A percentile compares a stretch with the other conserved stretches of the same genome.
phyloP scores from a whole-genome alignment of 179 eudicot species.

The Carnegiea gigantea region DNA sequence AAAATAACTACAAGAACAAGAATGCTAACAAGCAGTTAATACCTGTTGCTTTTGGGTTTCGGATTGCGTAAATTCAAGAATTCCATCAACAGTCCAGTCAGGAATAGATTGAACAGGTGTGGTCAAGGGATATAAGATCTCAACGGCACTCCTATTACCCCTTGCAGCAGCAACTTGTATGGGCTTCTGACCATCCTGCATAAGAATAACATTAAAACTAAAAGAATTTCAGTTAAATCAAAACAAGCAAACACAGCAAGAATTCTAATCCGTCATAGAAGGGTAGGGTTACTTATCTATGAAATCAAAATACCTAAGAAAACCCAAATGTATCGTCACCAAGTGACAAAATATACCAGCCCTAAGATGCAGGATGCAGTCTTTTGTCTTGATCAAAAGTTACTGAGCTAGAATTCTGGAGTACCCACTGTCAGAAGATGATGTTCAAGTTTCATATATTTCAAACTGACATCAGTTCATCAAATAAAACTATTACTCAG shows the following conservation, averaged over 20 bases:
- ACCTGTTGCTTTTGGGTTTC: slow-evolving; percentile 62
- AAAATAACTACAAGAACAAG: background rate
- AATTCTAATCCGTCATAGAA: background rate
- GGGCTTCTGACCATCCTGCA: slow-evolving; percentile 81
- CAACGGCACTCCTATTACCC: slow-evolving; percentile 62
- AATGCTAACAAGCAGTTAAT: background rate
- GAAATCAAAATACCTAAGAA: no score
- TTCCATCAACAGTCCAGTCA: slow-evolving; percentile 80
- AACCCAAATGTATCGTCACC: no score
- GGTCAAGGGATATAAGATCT: slow-evolving; percentile 70
- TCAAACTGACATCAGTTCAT: no score
- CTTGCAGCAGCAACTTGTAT: slow-evolving; percentile 82
- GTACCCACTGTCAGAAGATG: no score
- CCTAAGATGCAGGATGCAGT: no score
- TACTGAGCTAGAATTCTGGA: no score
- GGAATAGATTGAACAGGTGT: slow-evolving; percentile 46
- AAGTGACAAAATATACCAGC: no score
- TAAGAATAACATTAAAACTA: background rate
- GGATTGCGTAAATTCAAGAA: slow-evolving; percentile 64
- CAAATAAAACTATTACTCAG: no score
- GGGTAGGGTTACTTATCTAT: background rate
- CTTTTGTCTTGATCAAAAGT: no score
- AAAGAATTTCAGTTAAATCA: background rate
- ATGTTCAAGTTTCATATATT: no score
- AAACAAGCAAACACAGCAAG: background rate